Base-by-base conservation (phyloP, 139 green algal species). In the Mesotaenium endlicherianum region DNA sequence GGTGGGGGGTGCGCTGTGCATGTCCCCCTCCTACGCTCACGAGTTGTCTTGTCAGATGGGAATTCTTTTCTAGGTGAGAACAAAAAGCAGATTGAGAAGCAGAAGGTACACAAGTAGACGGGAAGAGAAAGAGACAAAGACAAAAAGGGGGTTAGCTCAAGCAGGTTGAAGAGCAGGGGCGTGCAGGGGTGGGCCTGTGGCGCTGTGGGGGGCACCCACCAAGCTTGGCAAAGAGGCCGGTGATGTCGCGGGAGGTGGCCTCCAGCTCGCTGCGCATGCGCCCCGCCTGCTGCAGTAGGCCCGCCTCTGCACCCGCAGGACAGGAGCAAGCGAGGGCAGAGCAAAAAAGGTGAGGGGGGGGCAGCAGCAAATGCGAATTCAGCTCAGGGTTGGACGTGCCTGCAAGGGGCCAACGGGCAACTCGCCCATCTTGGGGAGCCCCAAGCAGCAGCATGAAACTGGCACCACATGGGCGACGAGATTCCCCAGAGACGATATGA, bases 221-320 rank as follows among this genome's bases (percentile, higher is more conserved):
- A 36, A 84, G 47, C 77, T 84, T 84, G 3, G 36, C 43, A 38
- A 75, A 84, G 11, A 84, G 30, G 17, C 26, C 58, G n/a, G 30
- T 30, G 17, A 78, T 71, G 31, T 84, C 55, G 17, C 47, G 30
- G 4, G 69, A 26, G 26, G 60, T 53, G 44, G 16, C 53, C 30
- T 55, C 11, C n/a, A 84, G 43, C 47, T 78, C 68, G 39, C 57
- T 31, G 26, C 77, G 77, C 20, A 74, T 41, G 30, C 42, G 11
- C 14, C 44, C 3, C 20, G 38, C 47, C 17, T 31, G 42, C 34
- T 36, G 1, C 49, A 55, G 53, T 6, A 84, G 68, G 36, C 38
- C 31, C 20, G 17, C 4, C 39, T 84, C 77, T 84, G 77, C 70
- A 36, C 17, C 31, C 34, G 26, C 3, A 75, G 49, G 31, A 82